Evolutionary conservation across 176 grass and related monocot genomes (phyloP), one percentile per base, ranked within the genome.

Genomic region (Musa schizocarpa): DNA sequence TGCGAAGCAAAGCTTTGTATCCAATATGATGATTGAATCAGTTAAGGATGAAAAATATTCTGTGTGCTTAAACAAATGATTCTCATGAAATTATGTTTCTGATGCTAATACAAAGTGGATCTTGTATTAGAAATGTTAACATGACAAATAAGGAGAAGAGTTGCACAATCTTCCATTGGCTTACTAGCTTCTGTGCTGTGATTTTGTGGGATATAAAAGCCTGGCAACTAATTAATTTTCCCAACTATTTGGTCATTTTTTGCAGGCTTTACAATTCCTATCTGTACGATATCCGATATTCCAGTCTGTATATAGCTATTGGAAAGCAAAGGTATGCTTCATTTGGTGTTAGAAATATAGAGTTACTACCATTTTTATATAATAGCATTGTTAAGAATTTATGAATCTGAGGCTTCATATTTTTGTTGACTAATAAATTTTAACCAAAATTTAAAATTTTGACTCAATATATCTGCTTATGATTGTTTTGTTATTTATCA

Each of bases 281-380:
- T 90, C 85, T 88, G 84, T 96, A 80, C 76, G 87, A 56, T 83
- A 84, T 82, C 80, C 81, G 7, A 54, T 92, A 78, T 86, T 86
- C 71, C 89, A 92, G 50, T 86, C 87, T 87, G 92, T 96, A 89
- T 96, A 89, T 92, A 92, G 78, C 74, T 92, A 86, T 74, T 96
- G 92, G 92, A 92, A 88, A 89, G 76, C 81, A 50, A 96, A 96
- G 92, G 92, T 96, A 92, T 65, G 8, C 53, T 74, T 61, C 19
- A 81, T 66, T 24, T 80, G 21, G 48, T n/a, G 51, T 59, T 9
- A 13, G 54, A 71, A 82, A 63, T 77, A 3, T 23, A 61, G n/a
- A 76, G 5, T 66, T 8, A 9, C 54, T 21, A 71, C 51, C 70
- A 11, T 71, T 70, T 43, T 68, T 29, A 29, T 29, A 3, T 29